These are phyloP conservation scores for Globisporangium middletonii DNA, from an alignment of 352 stramenopile genomes.

Conservation along the genomic window DNA sequence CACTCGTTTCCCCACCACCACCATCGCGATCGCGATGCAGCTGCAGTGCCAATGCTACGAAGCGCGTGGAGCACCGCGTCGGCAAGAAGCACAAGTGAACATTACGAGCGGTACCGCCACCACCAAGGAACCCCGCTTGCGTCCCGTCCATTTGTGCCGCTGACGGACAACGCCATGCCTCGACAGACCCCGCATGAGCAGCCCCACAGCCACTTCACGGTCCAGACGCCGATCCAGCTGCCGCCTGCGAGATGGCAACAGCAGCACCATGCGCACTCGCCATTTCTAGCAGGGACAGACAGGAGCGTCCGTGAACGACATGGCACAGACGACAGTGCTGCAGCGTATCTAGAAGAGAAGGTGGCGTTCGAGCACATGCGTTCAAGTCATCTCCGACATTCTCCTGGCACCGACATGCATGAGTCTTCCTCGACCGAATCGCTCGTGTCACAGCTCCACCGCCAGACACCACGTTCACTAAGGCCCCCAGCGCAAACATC, in stretches of 20 bases:
- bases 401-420: not conserved
- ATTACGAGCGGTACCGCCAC: not conserved
- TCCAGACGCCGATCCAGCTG: constrained; percentile 2
- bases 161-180: not conserved
- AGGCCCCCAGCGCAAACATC: too few species aligned
- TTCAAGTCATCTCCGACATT: too few species aligned
- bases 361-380: too few species aligned
- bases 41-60: not conserved
- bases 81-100: not conserved
- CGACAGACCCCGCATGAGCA: not conserved
- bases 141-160: not conserved
- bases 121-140: not conserved
- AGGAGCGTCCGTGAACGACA: too few species aligned
- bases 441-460: not conserved
- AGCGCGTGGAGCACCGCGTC: not conserved
- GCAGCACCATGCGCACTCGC: too few species aligned
- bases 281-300: too few species aligned
- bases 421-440: not conserved
- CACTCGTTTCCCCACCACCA: not conserved
- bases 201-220: not conserved
- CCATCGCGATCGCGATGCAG: not conserved
- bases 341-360: too few species aligned
- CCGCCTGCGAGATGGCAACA: not conserved
- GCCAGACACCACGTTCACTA: not conserved
- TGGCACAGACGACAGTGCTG: too few species aligned